Evolutionary conservation across 2,329 filamentous ascomycete genomes (phyloP).

Genomic region (Trichoderma lentiforme): DNA sequence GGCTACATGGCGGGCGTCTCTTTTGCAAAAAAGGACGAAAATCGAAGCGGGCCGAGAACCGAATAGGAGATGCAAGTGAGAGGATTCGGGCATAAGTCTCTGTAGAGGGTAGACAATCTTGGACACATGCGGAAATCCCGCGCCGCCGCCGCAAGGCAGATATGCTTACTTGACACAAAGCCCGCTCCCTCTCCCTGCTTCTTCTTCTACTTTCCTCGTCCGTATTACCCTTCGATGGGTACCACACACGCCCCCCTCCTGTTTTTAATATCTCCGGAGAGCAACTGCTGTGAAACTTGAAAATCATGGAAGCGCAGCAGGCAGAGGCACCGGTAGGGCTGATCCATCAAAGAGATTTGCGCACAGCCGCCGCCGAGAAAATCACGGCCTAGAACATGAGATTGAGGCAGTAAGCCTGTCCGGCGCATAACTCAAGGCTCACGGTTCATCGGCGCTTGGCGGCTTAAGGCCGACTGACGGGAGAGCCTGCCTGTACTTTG

Average conservation of each 20-base stretch:
- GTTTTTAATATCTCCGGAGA: neutral
- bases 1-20: neutral
- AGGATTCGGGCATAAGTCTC: neutral
- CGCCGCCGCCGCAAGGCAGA: neutral
- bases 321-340: conserved; percentile 13
- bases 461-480: neutral
- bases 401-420: neutral
- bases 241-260: neutral
- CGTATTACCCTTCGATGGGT: neutral
- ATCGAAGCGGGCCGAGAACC: neutral
- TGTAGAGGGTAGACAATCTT: neutral
- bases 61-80: neutral
- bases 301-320: neutral
- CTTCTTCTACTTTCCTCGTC: too few relatives aligned
- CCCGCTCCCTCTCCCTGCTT: neutral
- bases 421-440: neutral
- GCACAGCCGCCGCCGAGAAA: neutral
- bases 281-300: conserved; percentile 13
- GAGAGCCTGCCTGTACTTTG: neutral
- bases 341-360: neutral
- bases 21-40: neutral
- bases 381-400: neutral
- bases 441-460: neutral
- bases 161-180: neutral
- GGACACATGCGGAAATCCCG: neutral